Conservation (phyloP, 2,329 filamentous ascomycete genomes). For the Apiospora sp. region DNA sequence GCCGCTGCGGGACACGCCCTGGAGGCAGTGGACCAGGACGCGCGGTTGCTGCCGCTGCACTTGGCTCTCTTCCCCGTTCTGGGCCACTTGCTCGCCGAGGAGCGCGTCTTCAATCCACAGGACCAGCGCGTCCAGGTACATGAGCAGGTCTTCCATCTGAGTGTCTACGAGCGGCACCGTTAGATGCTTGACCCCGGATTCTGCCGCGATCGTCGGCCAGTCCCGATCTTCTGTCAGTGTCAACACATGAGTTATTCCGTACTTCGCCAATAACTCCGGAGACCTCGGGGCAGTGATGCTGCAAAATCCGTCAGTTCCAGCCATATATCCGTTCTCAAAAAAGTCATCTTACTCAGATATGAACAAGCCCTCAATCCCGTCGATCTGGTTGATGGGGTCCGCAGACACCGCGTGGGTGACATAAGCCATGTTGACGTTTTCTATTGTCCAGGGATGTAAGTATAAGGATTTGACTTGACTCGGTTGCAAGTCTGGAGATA, state of each 20-base stretch:
- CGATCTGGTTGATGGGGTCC: slow-evolving; percentile 6
- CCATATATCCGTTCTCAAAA: no score
- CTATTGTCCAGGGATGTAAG: neutral
- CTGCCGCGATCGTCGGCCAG: neutral
- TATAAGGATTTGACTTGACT: neutral
- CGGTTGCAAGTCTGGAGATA: no score
- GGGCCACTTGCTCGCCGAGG: no score
- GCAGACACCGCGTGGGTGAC: slow-evolving; percentile 1
- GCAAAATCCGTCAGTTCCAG: neutral
- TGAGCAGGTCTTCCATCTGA: slow-evolving; percentile 10
- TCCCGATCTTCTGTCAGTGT: neutral
- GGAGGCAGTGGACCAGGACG: slow-evolving; percentile 21
- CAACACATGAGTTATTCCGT: slow-evolving; percentile 20
- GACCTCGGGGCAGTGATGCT: neutral
- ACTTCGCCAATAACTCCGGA: neutral
- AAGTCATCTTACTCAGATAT: slow-evolving; percentile 4
- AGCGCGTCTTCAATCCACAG: slow-evolving; percentile 14
- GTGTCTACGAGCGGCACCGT: slow-evolving; percentile 8
- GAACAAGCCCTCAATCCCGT: neutral
- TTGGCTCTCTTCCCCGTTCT: neutral
- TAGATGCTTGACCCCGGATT: slow-evolving; percentile 9
- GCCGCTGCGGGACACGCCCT: slow-evolving; percentile 18
- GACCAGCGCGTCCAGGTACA: neutral
- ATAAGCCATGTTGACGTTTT: neutral
- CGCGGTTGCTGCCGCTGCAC: neutral